Conservation (phyloP, 768 basidiomycete genomes). For the Gloeostereum incarnatum region DNA sequence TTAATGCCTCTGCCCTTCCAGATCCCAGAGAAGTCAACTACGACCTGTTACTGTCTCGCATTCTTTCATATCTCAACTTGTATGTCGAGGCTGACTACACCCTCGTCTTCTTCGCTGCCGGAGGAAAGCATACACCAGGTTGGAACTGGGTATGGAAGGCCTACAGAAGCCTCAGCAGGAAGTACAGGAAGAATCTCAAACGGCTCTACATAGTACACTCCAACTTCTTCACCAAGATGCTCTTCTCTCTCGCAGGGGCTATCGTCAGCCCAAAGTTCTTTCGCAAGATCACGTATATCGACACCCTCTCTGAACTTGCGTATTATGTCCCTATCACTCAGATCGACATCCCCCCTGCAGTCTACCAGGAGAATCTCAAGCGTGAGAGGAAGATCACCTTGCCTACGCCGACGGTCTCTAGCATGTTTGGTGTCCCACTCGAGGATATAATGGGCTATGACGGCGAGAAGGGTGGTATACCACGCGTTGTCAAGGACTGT, state of each 20-base stretch:
- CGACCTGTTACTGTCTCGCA: conserved; percentile 63
- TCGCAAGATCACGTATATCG: conserved; percentile 69
- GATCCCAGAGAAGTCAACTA: conserved; percentile 72
- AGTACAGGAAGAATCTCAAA: conserved; percentile 86
- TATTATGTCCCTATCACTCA: conserved; percentile 75
- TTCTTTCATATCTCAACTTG: conserved; percentile 70
- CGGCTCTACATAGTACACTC: conserved; percentile 84
- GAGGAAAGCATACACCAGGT: conserved; percentile 59
- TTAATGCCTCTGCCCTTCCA: conserved; percentile 77
- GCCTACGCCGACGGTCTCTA: conserved; percentile 51
- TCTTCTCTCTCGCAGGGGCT: conserved; percentile 82
- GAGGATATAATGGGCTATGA: conserved; percentile 79
- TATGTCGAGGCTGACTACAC: conserved; percentile 89
- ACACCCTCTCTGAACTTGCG: conserved; percentile 73
- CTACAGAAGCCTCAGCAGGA: conserved; percentile 69
- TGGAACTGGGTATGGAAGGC: conserved; percentile 95
- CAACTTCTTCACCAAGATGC: conserved; percentile 84
- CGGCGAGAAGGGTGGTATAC: conserved; percentile 78
- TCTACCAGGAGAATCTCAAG: conserved; percentile 81
- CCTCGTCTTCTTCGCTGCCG: conserved; percentile 81
- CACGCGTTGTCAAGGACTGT: conserved; percentile 69
- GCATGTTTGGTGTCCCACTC: conserved; percentile 71
- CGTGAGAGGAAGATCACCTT: conserved; percentile 62
- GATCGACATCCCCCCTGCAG: conserved; percentile 76
- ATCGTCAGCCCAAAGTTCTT: conserved; percentile 91